Evolutionary conservation across 257 asterid species (phyloP), one percentile per base, ranked within the genome.

Genomic region (Scutellaria barbata): DNA sequence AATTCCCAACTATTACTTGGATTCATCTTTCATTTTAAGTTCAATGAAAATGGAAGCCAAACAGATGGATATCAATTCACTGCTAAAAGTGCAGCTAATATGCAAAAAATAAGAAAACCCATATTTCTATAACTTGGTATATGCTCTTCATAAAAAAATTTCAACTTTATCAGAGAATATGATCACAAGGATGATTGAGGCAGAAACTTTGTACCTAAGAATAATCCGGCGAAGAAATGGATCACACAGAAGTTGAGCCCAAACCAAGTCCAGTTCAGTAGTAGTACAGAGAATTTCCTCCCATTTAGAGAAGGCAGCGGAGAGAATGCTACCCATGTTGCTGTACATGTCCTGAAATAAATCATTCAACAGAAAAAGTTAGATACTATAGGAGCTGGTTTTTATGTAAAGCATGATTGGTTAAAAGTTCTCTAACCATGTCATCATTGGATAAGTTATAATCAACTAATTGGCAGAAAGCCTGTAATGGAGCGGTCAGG

Each of bases 211-310:
- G 78, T 83, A 88, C 99, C 99, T 91, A 67, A 94, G 95, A 70
- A 94, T 82, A 63, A 94, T 89, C 55, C 98, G 85, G 55, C 98
- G 87, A 63, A 94, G 85, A 74, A 94, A 84, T 73, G 96, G 96
- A 76, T 94, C 97, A 13, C 89, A 81, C 33, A 94, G 69, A 77
- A 94, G 86, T 79, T 94, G 99, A 66, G 95, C 96, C 99, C 99
- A 94, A 63, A 88, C 96, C 77, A 91, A 79, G 77, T 94, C 86
- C 73, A 94, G 85, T 64, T 70, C 91, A 63, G 87, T 83, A 0
- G 92, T 81, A 53, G 96, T 92, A 79, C 98, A 94, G 52, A 94
- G 98, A 74, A 83, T 85, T 68, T 85, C 83, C 81, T 94, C 99
- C 99, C 99, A 94, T 76, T 84, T 85, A 13, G 99, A 85, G 81